Conservation (phyloP, 148 eudicot species). For the Camellia japonica region DNA sequence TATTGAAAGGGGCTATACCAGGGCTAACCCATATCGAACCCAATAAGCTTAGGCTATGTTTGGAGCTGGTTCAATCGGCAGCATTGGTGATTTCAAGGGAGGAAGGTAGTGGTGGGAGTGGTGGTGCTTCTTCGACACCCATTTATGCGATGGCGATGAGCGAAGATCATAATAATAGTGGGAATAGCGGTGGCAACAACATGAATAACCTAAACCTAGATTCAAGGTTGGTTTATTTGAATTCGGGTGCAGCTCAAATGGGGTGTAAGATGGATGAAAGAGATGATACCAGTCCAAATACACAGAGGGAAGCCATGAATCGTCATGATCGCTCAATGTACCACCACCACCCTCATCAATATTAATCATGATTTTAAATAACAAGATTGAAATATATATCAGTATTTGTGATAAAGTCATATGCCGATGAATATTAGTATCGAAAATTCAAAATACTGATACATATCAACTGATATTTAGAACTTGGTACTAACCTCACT, state of each 20-base stretch:
- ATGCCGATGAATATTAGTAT: no score
- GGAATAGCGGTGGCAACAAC: constrained; percentile 16
- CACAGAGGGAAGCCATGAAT: constrained; percentile 22
- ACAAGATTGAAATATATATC: background rate
- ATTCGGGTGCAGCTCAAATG: constrained; percentile 48
- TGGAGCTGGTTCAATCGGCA: constrained; percentile 90
- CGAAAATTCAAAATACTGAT: no score
- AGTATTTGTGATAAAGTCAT: no score
- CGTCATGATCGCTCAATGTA: constrained; percentile 36
- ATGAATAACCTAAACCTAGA: constrained; percentile 49
- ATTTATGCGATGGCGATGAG: constrained; percentile 33
- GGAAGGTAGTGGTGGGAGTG: constrained; percentile 38
- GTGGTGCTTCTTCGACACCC: constrained; percentile 12
- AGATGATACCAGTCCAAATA: constrained; percentile 12
- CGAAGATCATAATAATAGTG: constrained; percentile 19
- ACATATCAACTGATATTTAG: no score
- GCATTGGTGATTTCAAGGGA: constrained; percentile 96
- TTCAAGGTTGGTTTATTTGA: constrained; percentile 77
- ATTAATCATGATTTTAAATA: constrained; percentile 32
- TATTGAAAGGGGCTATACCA: constrained; percentile 88
- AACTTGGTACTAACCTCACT: no score
- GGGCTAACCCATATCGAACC: constrained; percentile 87
- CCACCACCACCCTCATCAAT: constrained; percentile 39
- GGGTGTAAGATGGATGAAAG: constrained; percentile 30
- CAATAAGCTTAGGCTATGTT: constrained; percentile 81